Evolutionary conservation across 2,329 filamentous ascomycete species (phyloP).

Genomic region (Phoma sp.): DNA sequence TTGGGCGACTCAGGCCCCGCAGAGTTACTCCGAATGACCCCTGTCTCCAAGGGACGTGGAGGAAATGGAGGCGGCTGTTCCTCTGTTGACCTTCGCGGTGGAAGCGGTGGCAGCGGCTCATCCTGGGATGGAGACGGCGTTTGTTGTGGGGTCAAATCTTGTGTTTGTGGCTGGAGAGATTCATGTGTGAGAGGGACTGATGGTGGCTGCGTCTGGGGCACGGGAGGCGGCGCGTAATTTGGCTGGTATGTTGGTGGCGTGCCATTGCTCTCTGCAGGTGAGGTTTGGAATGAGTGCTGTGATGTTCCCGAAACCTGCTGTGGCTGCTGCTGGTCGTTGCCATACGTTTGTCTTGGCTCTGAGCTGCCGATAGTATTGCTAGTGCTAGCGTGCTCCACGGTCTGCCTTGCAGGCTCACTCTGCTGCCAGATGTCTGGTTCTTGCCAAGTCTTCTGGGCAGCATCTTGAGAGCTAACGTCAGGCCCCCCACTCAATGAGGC

Average conservation of each 20-base stretch:
- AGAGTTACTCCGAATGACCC: constrained; percentile 17
- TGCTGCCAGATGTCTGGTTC: constrained; percentile 43
- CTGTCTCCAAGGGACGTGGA: constrained; percentile 41
- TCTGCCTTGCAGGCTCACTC: constrained; percentile 29
- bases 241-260: constrained; percentile 1
- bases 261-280: neutral
- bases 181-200: neutral
- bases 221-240: constrained; percentile 2
- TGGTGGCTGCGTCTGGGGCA: constrained; percentile 14
- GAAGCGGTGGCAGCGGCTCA: constrained; percentile 40
- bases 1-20: constrained; percentile 48
- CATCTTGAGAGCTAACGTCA: neutral
- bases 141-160: constrained; percentile 6
- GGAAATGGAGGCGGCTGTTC: constrained; percentile 42
- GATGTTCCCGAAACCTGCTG: neutral
- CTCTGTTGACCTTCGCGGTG: constrained; percentile 42
- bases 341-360: constrained; percentile 6
- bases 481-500: constrained; percentile 20
- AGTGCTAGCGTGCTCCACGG: constrained; percentile 25
- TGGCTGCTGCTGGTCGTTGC: neutral
- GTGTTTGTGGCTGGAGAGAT: constrained; percentile 4
- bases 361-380: constrained; percentile 23
- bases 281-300: neutral
- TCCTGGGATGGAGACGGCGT: constrained; percentile 18
- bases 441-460: constrained; percentile 32